Base-by-base conservation (phyloP, 1,139 yeast species). In the Diutina rugosa region DNA sequence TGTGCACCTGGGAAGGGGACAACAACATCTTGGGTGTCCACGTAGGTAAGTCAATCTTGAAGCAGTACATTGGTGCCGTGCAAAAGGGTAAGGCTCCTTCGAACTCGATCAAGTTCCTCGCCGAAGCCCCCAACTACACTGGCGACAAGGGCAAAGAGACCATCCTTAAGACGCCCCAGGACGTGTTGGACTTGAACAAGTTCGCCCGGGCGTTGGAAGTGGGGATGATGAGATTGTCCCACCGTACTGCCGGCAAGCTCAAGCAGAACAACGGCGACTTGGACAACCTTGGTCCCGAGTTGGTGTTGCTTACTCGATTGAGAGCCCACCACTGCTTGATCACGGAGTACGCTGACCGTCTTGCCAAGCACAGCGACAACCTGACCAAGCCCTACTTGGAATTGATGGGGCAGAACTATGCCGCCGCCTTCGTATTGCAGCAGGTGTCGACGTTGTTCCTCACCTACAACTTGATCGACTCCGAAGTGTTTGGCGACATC, bases 391-490 rank as follows among this genome's bases (percentile, higher is more conserved):
- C 66, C 3, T 65, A 63, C 61, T 68, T 69, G 64, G 29, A 56
- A 30, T 62, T 59, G 56, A 56, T 68, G 44, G 63, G 68, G 46
- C 60, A 63, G 49, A 65, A 68, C 60, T 68, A 66, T 59, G 64
- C 62, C 52, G 60, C 64, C 10, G 59, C 63, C 52, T 60, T 73
- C 61, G 67, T 75, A 35, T 66, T 76, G 59, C 75, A 72, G 62
- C 65, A 66, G 55, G 74, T 71, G 59, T 64, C 74, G 48, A 76
- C 76, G 56, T 71, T 71, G 57, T 76, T 75, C 64, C 72, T 76
- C 62, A 67, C 77, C 55, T 68, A 72, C 61, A 63, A 65, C 38
- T 71, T 76, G 45, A 63, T 72, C 55, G 64, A 72, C n/a, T 62
- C 76, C 7, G 70, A 69, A 16, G 68, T 74, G 51, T 69, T 73